phyloP scores from a whole-genome alignment of 1,284 basidiomycete genomes.

The Moniliella sp. region DNA sequence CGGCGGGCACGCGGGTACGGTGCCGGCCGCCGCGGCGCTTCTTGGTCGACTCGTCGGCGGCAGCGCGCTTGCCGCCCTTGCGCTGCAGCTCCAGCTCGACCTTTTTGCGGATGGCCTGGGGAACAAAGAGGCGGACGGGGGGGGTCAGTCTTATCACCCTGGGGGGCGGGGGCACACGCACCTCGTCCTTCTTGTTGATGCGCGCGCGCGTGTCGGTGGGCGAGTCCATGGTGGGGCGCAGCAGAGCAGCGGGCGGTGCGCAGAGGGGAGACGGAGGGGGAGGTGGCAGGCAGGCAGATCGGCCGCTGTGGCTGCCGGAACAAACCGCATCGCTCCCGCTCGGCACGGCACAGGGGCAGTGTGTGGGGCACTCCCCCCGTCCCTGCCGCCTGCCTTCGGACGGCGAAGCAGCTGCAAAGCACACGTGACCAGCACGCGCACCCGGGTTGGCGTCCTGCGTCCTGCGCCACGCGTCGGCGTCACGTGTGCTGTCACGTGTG shows the following conservation, averaged over 20 bases:
- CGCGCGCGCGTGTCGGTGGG: slow-evolving; percentile 55
- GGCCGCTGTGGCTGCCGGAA: too few species aligned
- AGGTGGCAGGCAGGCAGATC: background rate
- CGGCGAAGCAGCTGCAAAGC: too few species aligned
- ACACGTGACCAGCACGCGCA: too few species aligned
- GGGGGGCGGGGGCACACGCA: slow-evolving; percentile 38
- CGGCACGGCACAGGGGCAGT: too few species aligned
- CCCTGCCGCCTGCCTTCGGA: too few species aligned
- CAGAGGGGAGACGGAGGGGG: background rate
- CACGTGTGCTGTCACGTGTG: too few species aligned
- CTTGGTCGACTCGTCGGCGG: slow-evolving; percentile 13
- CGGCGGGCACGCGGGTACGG: slow-evolving; percentile 43
- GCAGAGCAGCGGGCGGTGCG: too few species aligned
- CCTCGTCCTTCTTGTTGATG: slow-evolving; percentile 73
- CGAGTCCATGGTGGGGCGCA: slow-evolving; percentile 5
- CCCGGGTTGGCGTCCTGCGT: too few species aligned
- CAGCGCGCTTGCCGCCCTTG: slow-evolving; percentile 23
- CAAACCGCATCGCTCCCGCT: too few species aligned
- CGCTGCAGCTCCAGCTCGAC: slow-evolving; percentile 75
- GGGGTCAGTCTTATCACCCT: too few species aligned
- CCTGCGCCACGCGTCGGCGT: too few species aligned
- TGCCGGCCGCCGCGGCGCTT: slow-evolving; percentile 22
- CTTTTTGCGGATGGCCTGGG: slow-evolving; percentile 88
- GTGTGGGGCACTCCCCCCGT: too few species aligned
- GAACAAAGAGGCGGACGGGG: slow-evolving; percentile 2